These are phyloP conservation scores for Argentina anserina DNA, from an alignment of 306 rosid genomes.

Conservation along the genomic window DNA sequence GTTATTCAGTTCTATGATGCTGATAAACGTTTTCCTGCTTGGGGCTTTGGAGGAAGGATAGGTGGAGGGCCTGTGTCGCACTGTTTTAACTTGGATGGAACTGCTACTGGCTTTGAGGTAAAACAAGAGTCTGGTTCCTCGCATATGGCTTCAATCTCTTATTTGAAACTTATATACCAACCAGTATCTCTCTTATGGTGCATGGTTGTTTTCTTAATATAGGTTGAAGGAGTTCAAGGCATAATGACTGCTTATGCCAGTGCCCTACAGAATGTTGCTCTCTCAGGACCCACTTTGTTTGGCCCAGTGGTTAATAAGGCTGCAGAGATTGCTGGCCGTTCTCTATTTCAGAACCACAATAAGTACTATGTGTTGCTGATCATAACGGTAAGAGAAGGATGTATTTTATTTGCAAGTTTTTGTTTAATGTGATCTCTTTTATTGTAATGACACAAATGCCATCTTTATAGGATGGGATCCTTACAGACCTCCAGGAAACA, in stretches of 20 bases:
- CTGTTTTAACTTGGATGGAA: conserved; percentile 74
- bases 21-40: conserved; percentile 69
- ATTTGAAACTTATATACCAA: neutral
- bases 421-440: neutral
- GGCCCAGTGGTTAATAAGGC: conserved; percentile 75
- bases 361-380: conserved; percentile 71
- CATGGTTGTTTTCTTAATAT: neutral
- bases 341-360: conserved; percentile 35
- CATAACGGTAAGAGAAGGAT: conserved; percentile 49
- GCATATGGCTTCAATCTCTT: neutral
- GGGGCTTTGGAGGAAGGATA: conserved; percentile 89
- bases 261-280: conserved; percentile 48
- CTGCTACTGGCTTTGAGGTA: conserved; percentile 53
- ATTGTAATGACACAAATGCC: neutral
- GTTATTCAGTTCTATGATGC: conserved; percentile 86
- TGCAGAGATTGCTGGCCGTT: conserved; percentile 57
- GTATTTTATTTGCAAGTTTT: neutral
- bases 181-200: neutral
- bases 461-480: conserved; percentile 71
- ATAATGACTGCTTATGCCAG: conserved; percentile 70
- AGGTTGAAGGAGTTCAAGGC: conserved; percentile 87
- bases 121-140: neutral
- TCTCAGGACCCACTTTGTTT: conserved; percentile 83
- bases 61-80: conserved; percentile 47
- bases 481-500: conserved; percentile 86